Conservation (phyloP, 208 protist species). For the Hexamita inflata region DNA sequence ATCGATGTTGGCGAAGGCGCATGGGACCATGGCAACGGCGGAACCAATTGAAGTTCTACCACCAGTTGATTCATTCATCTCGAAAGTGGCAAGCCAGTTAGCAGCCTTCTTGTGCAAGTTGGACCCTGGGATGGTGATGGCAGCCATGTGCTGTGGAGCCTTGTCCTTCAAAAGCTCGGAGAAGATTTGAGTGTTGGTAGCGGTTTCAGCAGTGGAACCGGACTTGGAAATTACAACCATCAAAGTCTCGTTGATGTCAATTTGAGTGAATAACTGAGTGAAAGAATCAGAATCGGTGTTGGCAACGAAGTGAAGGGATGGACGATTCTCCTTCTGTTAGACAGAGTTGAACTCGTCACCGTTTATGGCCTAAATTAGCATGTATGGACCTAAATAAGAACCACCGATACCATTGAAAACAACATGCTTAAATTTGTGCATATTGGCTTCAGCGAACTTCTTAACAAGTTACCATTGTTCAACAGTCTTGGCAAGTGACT, state of each 20-base stretch:
- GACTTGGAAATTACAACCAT: conserved; percentile 44
- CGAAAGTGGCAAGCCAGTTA: conserved; percentile 28
- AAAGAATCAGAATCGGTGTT: conserved; percentile 46
- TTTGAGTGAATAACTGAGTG: background rate
- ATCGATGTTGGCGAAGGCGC: conserved; percentile 45
- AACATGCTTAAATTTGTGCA: conserved; percentile 34
- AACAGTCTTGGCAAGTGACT: conserved; percentile 32
- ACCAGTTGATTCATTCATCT: conserved; percentile 45
- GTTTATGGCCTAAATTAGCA: conserved; percentile 36
- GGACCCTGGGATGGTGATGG: conserved; percentile 35
- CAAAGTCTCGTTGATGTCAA: background rate
- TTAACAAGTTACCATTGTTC: conserved; percentile 30
- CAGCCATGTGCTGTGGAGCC: background rate
- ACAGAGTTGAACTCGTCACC: conserved; percentile 18
- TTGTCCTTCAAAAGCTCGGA: background rate
- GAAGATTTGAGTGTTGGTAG: conserved; percentile 38
- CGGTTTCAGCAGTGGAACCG: conserved; percentile 44
- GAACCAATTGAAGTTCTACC: conserved; percentile 37
- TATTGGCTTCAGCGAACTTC: conserved; percentile 1
- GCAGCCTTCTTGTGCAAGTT: conserved; percentile 34
- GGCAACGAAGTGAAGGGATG: conserved; percentile 31
- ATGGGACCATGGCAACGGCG: conserved; percentile 47
- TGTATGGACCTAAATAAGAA: conserved; percentile 43
- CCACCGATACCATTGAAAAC: conserved; percentile 51
- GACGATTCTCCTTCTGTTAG: background rate